A percentile compares a stretch with the other conserved stretches of the same genome.
These are phyloP conservation scores for Adansonia madagascariensis DNA, from an alignment of 441 rosid species.

Conservation along the genomic window DNA sequence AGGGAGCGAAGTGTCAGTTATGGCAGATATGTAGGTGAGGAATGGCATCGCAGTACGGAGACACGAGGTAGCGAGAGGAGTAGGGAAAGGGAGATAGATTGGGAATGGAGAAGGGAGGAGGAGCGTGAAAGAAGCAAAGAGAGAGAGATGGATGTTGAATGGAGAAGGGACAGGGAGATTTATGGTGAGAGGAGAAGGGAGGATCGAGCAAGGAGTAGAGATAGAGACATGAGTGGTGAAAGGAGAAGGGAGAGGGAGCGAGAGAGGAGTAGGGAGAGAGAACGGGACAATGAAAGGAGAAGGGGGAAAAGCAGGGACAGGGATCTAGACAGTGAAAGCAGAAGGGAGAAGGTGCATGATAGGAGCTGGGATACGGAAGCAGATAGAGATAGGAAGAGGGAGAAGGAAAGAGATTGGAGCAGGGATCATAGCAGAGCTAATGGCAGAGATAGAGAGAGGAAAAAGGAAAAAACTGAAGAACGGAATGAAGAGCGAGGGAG, in stretches of 20 bases:
- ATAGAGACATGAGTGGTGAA: constrained; percentile 37
- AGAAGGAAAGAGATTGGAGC: constrained; percentile 31
- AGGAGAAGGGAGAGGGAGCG: constrained; percentile 45
- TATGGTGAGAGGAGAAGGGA: constrained; percentile 41
- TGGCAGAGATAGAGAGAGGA: constrained; percentile 46
- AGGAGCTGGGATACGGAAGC: constrained; percentile 40
- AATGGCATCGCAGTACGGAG: constrained; percentile 42
- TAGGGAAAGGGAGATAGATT: constrained; percentile 50
- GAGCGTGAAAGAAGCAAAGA: constrained; percentile 50
- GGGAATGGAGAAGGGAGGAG: constrained; percentile 46
- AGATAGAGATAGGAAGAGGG: constrained; percentile 44
- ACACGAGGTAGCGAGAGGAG: constrained; percentile 49
- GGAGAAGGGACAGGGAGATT: constrained; percentile 43
- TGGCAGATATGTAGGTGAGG: constrained; percentile 47
- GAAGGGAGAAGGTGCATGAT: constrained; percentile 41
- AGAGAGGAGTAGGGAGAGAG: constrained; percentile 60
- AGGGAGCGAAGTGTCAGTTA: constrained; percentile 44
- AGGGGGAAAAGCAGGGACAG: constrained; percentile 55
- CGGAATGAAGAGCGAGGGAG: constrained; percentile 32
- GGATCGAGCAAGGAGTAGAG: constrained; percentile 46
- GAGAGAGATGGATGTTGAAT: constrained; percentile 36
- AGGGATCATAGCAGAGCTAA: constrained; percentile 46
- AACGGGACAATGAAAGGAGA: constrained; percentile 40
- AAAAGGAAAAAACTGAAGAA: constrained; percentile 35
- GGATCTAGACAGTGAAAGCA: constrained; percentile 38